Evolutionary conservation across 108 stramenopile genomes (phyloP), one percentile per base, ranked within the genome.

Genomic region (Fragilaria radians): DNA sequence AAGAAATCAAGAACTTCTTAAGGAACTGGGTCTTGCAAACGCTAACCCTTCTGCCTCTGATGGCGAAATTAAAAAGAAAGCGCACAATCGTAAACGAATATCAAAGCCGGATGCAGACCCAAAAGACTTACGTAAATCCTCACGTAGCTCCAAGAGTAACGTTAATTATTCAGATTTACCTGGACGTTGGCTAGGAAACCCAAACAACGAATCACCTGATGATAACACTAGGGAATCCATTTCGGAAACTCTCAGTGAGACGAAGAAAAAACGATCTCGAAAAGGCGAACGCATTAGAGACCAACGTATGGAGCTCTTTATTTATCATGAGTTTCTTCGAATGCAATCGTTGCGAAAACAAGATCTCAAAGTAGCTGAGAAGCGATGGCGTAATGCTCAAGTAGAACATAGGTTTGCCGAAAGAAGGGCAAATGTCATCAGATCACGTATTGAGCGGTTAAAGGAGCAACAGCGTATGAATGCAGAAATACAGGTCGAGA

Each of bases 1-100:
- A 57, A 71, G 89, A 21, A 90, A 90, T 57, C 65, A 84, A 50
- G 69, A 76, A 54, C 66, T 78, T 26, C 65, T 90, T 9, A 70
- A 69, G 21, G 32, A 56, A 47, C 68, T 90, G 31, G 89, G 89
- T 17, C 58, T 90, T 26, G 77, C 58, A 25, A 19, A 64, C n/a
- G 32, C 22, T 24, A 57, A 23, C 17, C 17, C 58, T 42, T 11
- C 14, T 7, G 36, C 36, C n/a, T n/a, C n/a, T n/a, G n/a, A n/a
- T n/a, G n/a, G n/a, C n/a, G n/a, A n/a, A n/a, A n/a, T n/a, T n/a
- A n/a, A n/a, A n/a, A n/a, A n/a, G n/a, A n/a, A n/a, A n/a, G n/a
- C 14, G 36, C 36, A 7, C 36, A 42, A 42, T 7, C 36, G 14
- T 11, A 7, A 42, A 42, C 36, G 36, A 42, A 42, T 42, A 11